Conservation (phyloP, 768 basidiomycete genomes). For the Piloderma croceum region DNA sequence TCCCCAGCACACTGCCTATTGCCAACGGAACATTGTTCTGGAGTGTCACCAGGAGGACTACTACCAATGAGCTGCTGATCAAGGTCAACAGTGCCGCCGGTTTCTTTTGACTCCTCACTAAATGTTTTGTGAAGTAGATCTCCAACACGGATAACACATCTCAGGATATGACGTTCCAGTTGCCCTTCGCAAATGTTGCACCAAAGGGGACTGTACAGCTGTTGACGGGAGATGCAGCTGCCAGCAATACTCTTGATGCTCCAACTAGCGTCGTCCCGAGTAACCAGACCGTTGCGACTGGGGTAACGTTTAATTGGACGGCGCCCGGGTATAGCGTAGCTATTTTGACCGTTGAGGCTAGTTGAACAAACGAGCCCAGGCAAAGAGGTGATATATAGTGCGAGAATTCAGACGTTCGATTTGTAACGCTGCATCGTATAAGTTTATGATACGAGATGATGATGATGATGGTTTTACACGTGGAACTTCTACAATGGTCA, state of each 20-base stretch:
- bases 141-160: constrained; percentile 43
- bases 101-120: not conserved
- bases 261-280: constrained; percentile 45
- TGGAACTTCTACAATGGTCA: too few species aligned
- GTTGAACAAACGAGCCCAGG: too few species aligned
- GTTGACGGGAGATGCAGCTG: constrained; percentile 42
- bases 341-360: constrained; percentile 24
- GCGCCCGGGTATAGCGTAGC: constrained; percentile 45
- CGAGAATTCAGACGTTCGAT: too few species aligned
- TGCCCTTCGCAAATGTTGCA: constrained; percentile 49
- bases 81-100: not conserved
- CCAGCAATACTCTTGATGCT: constrained; percentile 50
- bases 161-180: constrained; percentile 41
- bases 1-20: constrained; percentile 56
- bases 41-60: constrained; percentile 44
- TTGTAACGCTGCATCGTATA: too few species aligned
- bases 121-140: constrained; percentile 30
- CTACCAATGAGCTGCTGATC: constrained; percentile 54
- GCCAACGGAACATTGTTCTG: constrained; percentile 48
- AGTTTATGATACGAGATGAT: too few species aligned
- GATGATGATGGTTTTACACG: too few species aligned
- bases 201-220: constrained; percentile 40
- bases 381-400: too few species aligned
- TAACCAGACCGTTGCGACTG: constrained; percentile 40
- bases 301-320: constrained; percentile 47